Conservation (phyloP, 2,329 filamentous ascomycete genomes). For the Colletotrichum sp. region DNA sequence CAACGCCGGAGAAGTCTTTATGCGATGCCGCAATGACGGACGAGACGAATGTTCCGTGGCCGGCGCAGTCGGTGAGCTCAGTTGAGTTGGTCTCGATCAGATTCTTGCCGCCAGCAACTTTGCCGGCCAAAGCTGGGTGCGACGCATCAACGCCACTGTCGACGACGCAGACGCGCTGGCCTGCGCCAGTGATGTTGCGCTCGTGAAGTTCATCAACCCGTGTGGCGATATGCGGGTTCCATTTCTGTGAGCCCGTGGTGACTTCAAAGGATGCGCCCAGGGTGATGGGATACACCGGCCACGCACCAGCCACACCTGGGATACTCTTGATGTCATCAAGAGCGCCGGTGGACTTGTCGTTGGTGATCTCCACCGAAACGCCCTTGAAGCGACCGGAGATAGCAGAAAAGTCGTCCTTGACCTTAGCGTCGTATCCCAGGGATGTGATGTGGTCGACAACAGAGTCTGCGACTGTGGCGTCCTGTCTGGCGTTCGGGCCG, state of each 20-base stretch:
- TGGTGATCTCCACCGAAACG: constrained; percentile 8
- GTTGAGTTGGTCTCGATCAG: constrained; percentile 19
- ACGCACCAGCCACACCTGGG: constrained; percentile 6
- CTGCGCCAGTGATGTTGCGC: constrained; percentile 22
- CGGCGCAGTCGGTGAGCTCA: constrained; percentile 22
- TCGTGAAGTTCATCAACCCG: constrained; percentile 23
- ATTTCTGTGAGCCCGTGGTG: background rate
- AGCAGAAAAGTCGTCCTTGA: constrained; percentile 13
- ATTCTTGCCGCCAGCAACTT: constrained; percentile 23
- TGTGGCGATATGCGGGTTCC: constrained; percentile 23
- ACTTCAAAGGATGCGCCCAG: constrained; percentile 19
- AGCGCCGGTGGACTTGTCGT: background rate
- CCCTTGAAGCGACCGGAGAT: constrained; percentile 16
- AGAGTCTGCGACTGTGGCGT: background rate
- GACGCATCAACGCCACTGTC: constrained; percentile 23
- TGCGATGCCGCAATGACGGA: constrained; percentile 13
- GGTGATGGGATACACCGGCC: constrained; percentile 21
- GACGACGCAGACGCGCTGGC: constrained; percentile 25
- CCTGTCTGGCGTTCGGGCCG: background rate
- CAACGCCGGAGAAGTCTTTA: constrained; percentile 22
- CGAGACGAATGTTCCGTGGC: constrained; percentile 25
- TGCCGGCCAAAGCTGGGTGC: constrained; percentile 22
- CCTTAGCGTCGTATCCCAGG: constrained; percentile 7
- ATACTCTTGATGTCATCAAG: constrained; percentile 17
- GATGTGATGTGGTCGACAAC: constrained; percentile 7